phyloP scores from a whole-genome alignment of 1,139 yeast species.

The Trichomonascaceae sp. region DNA sequence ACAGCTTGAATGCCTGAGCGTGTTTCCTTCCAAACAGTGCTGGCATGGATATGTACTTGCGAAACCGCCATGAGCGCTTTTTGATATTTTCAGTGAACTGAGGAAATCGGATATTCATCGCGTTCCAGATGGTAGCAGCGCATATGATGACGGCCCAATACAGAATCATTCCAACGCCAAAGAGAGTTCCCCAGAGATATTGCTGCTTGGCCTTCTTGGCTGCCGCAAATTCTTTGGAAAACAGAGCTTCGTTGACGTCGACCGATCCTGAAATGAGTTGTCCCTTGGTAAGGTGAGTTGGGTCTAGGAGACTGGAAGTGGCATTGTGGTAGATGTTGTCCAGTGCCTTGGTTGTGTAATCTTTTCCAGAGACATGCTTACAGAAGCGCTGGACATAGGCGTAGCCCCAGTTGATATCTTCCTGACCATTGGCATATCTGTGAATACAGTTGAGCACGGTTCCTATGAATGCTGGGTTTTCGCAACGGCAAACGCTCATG shows the following conservation, averaged over 20 bases:
- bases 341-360: conserved; percentile 8
- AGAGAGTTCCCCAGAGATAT: conserved; percentile 9
- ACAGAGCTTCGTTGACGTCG: conserved; percentile 6
- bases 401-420: conserved; percentile 11
- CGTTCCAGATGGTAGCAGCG: neutral
- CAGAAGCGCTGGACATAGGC: conserved; percentile 12
- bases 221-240: conserved; percentile 9
- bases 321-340: conserved; percentile 8
- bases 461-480: conserved; percentile 11
- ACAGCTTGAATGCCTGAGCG: conserved; percentile 15
- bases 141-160: conserved; percentile 12
- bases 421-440: conserved; percentile 10
- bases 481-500: conserved; percentile 11
- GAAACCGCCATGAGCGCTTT: neutral
- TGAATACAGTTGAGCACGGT: conserved; percentile 14
- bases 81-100: neutral
- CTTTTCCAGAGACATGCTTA: conserved; percentile 9
- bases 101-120: neutral
- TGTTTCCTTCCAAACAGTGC: conserved; percentile 21
- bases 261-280: conserved; percentile 8
- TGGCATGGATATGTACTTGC: conserved; percentile 16
- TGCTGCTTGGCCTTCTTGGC: conserved; percentile 12
- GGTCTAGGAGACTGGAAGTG: conserved; percentile 6
- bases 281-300: conserved; percentile 3
- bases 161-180: conserved; percentile 9